Evolutionary conservation across 768 basidiomycete species (phyloP), one percentile per base, ranked within the genome.

Genomic region (Termitomyces sp.): DNA sequence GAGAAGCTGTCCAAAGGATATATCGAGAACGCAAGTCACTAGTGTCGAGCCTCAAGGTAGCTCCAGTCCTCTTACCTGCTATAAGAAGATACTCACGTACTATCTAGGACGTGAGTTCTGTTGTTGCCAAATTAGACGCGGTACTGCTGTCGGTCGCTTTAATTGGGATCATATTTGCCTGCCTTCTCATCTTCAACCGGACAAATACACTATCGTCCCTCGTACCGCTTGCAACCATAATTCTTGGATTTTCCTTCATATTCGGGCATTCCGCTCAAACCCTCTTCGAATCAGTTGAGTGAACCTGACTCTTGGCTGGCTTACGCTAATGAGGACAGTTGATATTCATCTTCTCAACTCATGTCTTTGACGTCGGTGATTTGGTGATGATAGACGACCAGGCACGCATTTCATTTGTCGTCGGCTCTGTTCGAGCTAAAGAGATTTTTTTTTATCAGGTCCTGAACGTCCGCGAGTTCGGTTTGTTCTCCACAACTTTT

Each of bases 281-380:
- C 0, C 73, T 92, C 2, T 93, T 92, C 63, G 88, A 91, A 76
- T 91, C 89, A 54, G 89, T 89, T 58, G 83, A 71, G 12, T 2
- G 20, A 52, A 36, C 20, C 38, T 61, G 28, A 38, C n/a, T 58
- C 18, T 32, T 7, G 5, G 2, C 40, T n/a, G 35, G 28, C 16
- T 50, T 15, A 55, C 12, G 55, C 20, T 49, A 4, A 42, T 28
- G 18, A 7, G 53, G 3, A 4, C 54, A 90, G 89, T 81, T 92
- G 22, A 89, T 92, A 67, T 92, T 92, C 76, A 91, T 92, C 61
- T 91, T 92, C 71, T 89, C 88, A 1, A 92, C 91, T 0, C 91
- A 92, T 68, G 88, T 90, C n/a, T 92, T 89, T 65, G 90, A 92
- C 69, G 88, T 92, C 7, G 91, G 91, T 7, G 91, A 93, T 67